These are phyloP conservation scores for Mucor piriformis DNA, from an alignment of 371 early-diverging fungal genomes.

Conservation along the genomic window DNA sequence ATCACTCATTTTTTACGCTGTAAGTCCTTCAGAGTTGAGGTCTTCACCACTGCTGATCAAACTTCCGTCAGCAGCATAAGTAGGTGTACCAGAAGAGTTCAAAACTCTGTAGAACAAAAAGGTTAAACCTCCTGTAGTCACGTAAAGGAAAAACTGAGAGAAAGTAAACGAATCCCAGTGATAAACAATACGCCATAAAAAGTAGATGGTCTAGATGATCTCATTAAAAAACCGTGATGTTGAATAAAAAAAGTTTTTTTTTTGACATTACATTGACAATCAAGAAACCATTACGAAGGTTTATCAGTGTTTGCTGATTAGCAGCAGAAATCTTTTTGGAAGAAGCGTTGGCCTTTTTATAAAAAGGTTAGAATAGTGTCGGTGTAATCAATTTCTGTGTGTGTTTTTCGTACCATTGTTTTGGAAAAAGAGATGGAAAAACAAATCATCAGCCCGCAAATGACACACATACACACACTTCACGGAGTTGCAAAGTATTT, in stretches of 20 bases:
- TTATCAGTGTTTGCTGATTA: slow-evolving; percentile 62
- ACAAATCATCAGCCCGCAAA: background rate
- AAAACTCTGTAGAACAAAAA: slow-evolving; percentile 58
- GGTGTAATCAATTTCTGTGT: no score
- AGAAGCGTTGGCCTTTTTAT: slow-evolving; percentile 73
- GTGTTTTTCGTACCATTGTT: background rate
- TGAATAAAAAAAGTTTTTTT: background rate
- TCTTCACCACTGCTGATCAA: slow-evolving; percentile 72
- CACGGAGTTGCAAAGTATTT: background rate
- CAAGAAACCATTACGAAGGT: slow-evolving; percentile 63
- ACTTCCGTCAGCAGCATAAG: slow-evolving; percentile 59
- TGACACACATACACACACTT: no score
- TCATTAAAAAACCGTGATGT: background rate
- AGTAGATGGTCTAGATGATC: slow-evolving; percentile 48
- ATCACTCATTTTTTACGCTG: slow-evolving; percentile 57
- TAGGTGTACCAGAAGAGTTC: slow-evolving; percentile 56
- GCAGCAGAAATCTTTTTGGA: slow-evolving; percentile 74
- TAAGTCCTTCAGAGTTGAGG: slow-evolving; percentile 73
- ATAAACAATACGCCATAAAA: slow-evolving; percentile 60
- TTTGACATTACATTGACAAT: slow-evolving; percentile 62
- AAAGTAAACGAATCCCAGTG: slow-evolving; percentile 58
- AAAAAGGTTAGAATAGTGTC: background rate
- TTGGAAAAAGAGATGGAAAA: background rate
- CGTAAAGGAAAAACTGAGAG: slow-evolving; percentile 49
- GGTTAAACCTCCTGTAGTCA: slow-evolving; percentile 51